Evolutionary conservation across 1,139 yeast species (phyloP), one percentile per base, ranked within the genome.

Genomic region (Zygosaccharomyces pseudobailii): DNA sequence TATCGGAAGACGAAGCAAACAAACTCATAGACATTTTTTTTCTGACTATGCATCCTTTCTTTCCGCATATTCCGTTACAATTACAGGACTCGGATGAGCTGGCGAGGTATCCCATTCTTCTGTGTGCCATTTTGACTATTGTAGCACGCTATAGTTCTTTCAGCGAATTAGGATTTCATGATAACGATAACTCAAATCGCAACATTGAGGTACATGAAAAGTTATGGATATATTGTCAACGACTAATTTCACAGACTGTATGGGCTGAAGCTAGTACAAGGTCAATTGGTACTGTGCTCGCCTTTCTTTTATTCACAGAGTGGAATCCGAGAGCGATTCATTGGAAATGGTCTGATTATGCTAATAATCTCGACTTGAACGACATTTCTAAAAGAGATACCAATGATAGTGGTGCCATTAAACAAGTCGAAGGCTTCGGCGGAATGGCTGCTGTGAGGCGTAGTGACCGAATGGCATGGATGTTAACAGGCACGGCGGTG

Each of bases 241-340:
- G 83, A 53, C 71, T 88, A 48, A 83, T 89, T 41, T 85, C 95
- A 2, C 88, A 84, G 63, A 84, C 96, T 0, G 92, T 88, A 4
- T 89, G 96, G 96, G 96, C 95, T 0, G 96, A 87, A 63, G 95
- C 96, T 0, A 82, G 89, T 50, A 85, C 95, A 4, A 71, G 96
- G 53, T 84, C 94, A 0, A 79, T 88, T 5, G 96, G 96, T 0
- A 88, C 96, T 0, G 83, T 88, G 5, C 76, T 85, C 56, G 90
- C 96, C 1, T 87, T 89, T 61, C 69, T 89, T 41, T 69, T 90
- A n/a, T 84, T 89, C 56, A 87, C 96, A 0, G 96, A 89, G 64
- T 89, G 97, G 97, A 88, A 88, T 58, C 96, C 96, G 1, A 71
- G 96, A 46, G 96, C 96, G 5, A 88, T 89, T 52, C 96, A 89